Evolutionary conservation across 331 rosid species (phyloP), one percentile per base, ranked within the genome.

Genomic region (Quercus lobata): DNA sequence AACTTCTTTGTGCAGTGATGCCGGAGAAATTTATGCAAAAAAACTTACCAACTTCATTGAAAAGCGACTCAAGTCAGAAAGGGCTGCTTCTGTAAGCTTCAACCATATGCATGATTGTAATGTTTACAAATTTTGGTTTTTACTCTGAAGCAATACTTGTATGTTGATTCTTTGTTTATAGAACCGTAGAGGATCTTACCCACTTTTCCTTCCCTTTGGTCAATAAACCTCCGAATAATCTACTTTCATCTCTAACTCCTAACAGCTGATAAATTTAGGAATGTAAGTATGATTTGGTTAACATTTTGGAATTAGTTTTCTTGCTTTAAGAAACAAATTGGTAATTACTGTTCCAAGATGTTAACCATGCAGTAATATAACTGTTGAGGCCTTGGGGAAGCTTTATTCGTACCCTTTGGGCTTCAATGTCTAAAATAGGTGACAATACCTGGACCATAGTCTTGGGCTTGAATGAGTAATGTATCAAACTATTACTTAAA

Each of bases 81-180:
- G 99, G 18, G 96, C 99, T 76, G 99, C 99, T 86, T 93, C 97
- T 81, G 99, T 96, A 93, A 89, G 97, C 81, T 78, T 83, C 81
- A 32, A 63, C 84, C 72, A 15, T 22, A 71, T 78, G 66, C 62
- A 74, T 27, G 71, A 61, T 63, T 76, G 61, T 54, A 76, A 76
- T 65, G 79, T 60, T 73, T 71, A 75, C 49, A 41, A 41, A 35
- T 35, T 4, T 80, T 34, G 77, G 72, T 58, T 75, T 34, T 77
- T 69, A 72, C 32, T 70, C 71, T 62, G 44, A 69, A 57, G 69
- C 78, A 54, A 73, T 72, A 72, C 63, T 52, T 65, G 55, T 49
- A 57, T 85, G 62, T 79, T 44, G 30, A 57, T 74, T 46, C 75
- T 73, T 73, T 68, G 74, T 75, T 68, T 35, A 16, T 69, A 72